Percentiles rank a stretch among this genome's conserved stretches.
Conservation (phyloP, 768 basidiomycete species). For the Tylopilus plumbeoviolaceoides region DNA sequence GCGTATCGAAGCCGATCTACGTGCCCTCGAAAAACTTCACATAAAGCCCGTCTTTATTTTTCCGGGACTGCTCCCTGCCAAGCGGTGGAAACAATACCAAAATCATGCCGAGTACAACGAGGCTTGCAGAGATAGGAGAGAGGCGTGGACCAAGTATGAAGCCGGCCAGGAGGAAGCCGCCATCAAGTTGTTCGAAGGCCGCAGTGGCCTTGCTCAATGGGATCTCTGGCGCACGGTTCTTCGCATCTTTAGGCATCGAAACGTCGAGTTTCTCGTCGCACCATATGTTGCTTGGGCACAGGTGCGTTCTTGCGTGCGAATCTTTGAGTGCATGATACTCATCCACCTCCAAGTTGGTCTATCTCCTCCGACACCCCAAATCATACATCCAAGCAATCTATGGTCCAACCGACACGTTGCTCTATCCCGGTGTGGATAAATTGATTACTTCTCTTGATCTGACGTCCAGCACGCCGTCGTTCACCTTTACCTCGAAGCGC, state of each 20-base stretch:
- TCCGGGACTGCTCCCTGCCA: constrained; percentile 78
- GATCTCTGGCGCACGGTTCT: constrained; percentile 94
- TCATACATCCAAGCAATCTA: constrained; percentile 93
- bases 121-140: constrained; percentile 68
- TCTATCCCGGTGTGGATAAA: constrained; percentile 86
- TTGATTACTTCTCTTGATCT: constrained; percentile 89
- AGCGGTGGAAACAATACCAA: constrained; percentile 56
- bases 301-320: constrained; percentile 46
- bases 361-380: constrained; percentile 90
- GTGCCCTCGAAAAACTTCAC: constrained; percentile 80
- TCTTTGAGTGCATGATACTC: not conserved
- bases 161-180: constrained; percentile 87
- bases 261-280: constrained; percentile 94
- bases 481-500: constrained; percentile 83
- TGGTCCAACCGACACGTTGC: constrained; percentile 83
- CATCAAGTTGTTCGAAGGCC: constrained; percentile 75
- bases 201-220: constrained; percentile 71
- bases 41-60: constrained; percentile 99
- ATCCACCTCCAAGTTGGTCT: constrained; percentile 67
- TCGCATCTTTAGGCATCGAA: constrained; percentile 88
- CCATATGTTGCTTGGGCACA: constrained; percentile 96
- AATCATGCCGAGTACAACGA: constrained; percentile 57
- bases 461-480: constrained; percentile 57
- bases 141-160: constrained; percentile 95
- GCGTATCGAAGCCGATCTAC: constrained; percentile 89